Evolutionary conservation across 495 filamentous ascomycete genomes (phyloP), one percentile per base, ranked within the genome.

Genomic region (Penicillium dipodomyicola): DNA sequence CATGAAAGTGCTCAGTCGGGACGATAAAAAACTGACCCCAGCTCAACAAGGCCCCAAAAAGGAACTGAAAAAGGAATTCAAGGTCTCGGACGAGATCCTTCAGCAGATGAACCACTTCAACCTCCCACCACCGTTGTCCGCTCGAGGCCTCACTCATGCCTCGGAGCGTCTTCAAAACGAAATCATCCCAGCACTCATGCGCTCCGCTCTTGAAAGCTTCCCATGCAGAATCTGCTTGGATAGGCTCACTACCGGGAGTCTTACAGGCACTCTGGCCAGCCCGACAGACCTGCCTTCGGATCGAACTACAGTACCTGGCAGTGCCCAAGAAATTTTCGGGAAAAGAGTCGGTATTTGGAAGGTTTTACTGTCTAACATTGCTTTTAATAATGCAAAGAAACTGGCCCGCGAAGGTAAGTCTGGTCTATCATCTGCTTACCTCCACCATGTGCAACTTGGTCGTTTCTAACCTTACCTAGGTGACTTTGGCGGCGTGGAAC

Each of bases 261-360:
- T 35, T 7, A 15, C 30, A 12, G 30, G 7, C 6, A 40, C 45
- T 19, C 5, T 50, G 9, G 29, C 42, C 15, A 40, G 22, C 6
- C 25, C 10, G 7, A 15, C 30, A 20, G n/a, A 54, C 17, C 4
- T 27, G 12, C n/a, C 19, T 15, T 30, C 22, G 4, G 43, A 12
- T 15, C 25, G 17, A 6, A 50, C 10, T 61, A 14, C 29, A 14
- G 15, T n/a, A 19, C 6, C 12, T 4, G 20, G 37, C 12, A 15
- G n/a, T 37, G 19, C 50, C 5, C 37, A 59, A 9, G 66, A 67
- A 1, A 42, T 70, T 20, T 67, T 73, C 29, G 73, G 69, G 0
- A 62, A 64, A 6, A 43, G 49, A n/a, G 5, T 77, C 0, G 75
- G 75, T 7, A 9, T 52, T 6, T 78, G 75, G 75, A 77, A 76